Base-by-base conservation (phyloP, 176 grass and related monocot species). In the Aechmea fasciata region DNA sequence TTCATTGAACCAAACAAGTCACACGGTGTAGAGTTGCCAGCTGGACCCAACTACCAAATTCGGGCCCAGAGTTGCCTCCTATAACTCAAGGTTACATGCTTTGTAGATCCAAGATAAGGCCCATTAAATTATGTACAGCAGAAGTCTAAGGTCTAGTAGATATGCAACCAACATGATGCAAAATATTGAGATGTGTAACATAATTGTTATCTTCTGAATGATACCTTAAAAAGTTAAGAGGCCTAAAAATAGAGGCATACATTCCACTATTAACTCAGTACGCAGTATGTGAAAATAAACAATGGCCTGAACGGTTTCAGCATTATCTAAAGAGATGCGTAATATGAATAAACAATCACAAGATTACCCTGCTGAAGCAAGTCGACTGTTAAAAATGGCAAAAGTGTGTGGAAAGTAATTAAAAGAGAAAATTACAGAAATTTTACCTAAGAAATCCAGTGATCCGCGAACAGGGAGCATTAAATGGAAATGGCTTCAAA, bases 401-500 rank as follows among this genome's bases (percentile, higher is more conserved):
- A 7, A 15, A 29, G 25, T 2, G 25, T 26, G 25, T 26, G 11
- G 6, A 15, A 18, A 22, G 17, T 15, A 33, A 41, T 75, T 68
- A 24, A 26, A 22, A 59, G 11, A 33, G 1, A 23, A 54, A 62
- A 47, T 9, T 33, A 50, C 3, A 69, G 57, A 75, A 25, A 18
- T 26, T 26, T 57, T 90, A 99, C 94, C 94, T 90, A 48, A 93
- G 77, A 79, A 99, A 99, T 51, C 94, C 94, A 69, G 80, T 77
- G 75, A 93, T 73, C 62, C 87, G 87, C 51, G 94, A 99, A 77
- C 81, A 85, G 59, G 89, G 89, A 54, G 72, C 71, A 70, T 75
- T 79, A 73, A 93, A 99, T 10, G 94, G 87, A 79, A 83, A 93
- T 70, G 89, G 80, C 70, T 87, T 99, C 77, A 93, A 88, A 87